Percentiles rank a stretch among this genome's conserved stretches.
These are phyloP conservation scores for Monosporascus ibericus DNA, from an alignment of 2,329 filamentous ascomycete genomes.

Conservation along the genomic window DNA sequence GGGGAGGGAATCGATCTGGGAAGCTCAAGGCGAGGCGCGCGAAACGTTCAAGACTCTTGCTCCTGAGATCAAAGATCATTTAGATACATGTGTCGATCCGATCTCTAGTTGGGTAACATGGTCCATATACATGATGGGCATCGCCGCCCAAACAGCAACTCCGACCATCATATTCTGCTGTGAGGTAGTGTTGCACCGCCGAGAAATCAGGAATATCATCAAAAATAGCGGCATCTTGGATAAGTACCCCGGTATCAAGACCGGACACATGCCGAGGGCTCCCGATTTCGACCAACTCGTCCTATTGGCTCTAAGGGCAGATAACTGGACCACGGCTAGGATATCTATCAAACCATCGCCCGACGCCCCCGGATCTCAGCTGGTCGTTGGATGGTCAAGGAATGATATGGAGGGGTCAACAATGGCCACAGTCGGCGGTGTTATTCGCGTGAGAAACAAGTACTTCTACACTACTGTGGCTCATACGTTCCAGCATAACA, in stretches of 20 bases:
- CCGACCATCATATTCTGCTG: conserved; percentile 1
- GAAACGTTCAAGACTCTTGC: background rate
- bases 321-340: background rate
- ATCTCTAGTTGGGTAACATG: background rate
- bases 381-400: background rate
- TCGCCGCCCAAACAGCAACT: background rate
- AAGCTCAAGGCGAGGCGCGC: background rate
- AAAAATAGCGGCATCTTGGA: background rate
- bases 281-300: background rate
- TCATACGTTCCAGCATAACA: background rate
- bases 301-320: background rate
- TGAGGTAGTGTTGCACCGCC: background rate
- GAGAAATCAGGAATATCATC: background rate
- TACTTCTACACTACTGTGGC: background rate
- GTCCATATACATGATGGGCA: conserved; percentile 2
- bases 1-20: background rate
- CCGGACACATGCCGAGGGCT: background rate
- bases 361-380: background rate
- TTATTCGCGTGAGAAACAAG: background rate
- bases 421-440: background rate
- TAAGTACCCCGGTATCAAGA: background rate
- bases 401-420: background rate
- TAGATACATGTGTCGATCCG: background rate
- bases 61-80: background rate
- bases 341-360: background rate